Conservation (phyloP, 2,329 filamentous ascomycete genomes). For the Talaromyces amestolkiae region DNA sequence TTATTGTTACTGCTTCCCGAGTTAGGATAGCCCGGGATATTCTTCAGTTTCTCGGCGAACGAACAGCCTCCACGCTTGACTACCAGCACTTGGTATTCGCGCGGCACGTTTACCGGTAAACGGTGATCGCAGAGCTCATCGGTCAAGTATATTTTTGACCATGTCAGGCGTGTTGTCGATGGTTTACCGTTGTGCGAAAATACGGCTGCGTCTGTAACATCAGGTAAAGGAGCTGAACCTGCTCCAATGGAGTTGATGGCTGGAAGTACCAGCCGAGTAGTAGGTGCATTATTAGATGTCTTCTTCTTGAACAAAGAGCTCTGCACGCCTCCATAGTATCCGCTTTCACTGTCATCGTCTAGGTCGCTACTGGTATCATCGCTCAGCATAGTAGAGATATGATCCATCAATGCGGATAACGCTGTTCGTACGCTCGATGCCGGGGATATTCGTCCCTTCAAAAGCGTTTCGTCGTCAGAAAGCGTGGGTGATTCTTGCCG, state of each 20-base stretch:
- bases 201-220: conserved; percentile 55
- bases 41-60: conserved; percentile 77
- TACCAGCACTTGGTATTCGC: conserved; percentile 71
- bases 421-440: conserved; percentile 40
- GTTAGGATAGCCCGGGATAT: conserved; percentile 71
- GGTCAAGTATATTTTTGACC: conserved; percentile 69
- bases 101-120: conserved; percentile 53
- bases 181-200: conserved; percentile 37
- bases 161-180: conserved; percentile 56
- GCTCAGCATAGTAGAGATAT: conserved; percentile 53
- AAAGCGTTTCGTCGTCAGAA: conserved; percentile 25
- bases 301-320: conserved; percentile 10
- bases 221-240: conserved; percentile 66
- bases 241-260: conserved; percentile 52
- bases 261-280: conserved; percentile 43
- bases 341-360: background rate
- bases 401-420: conserved; percentile 48
- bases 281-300: conserved; percentile 15
- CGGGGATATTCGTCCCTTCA: conserved; percentile 27
- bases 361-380: conserved; percentile 16
- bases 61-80: conserved; percentile 79
- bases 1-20: conserved; percentile 51
- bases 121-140: conserved; percentile 62
- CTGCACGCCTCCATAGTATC: background rate
- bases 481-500: conserved; percentile 23